Evolutionary conservation across 2,329 filamentous ascomycete species (phyloP), one percentile per base, ranked within the genome.

Genomic region (Aureobasidium sp.): DNA sequence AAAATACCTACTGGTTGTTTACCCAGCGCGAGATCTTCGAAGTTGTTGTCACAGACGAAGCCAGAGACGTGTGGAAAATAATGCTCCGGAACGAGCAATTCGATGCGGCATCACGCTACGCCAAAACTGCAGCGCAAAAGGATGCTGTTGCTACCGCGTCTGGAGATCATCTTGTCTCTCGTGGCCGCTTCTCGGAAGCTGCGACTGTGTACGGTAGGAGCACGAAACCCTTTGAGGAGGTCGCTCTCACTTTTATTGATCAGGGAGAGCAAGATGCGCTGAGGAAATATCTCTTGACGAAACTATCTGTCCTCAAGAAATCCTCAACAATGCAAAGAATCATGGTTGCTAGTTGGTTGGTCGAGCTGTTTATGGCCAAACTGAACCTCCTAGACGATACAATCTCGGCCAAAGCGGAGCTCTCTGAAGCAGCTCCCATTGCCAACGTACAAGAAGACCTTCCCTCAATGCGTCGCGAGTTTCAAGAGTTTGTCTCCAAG

Each of bases 1-100:
- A 97, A 79, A 95, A 93, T 70, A 99, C 94, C 0, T 97, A 93
- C 72, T 99, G 95, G 94, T 82, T 99, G 2, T 96, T 97, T 71
- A 97, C 93, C 0, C 83, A 85, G 0, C 84, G 90, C 62, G 91
- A 96, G 70, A 96, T 99, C 56, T 97, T 91, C 68, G 94, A 99
- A 76, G 88, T 99, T 63, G 89, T 94, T 14, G 88, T 93, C 14
- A 88, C 87, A 48, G 90, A 97, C 62, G 94, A 99, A 73, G 90
- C 92, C 67, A 81, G 94, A 67, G 90, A 97, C 72, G 85, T 97
- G 17, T 99, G 94, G 94, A 90, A 90, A 71, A 90, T 97, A 58
- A 89, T 97, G 85, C 82, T 97, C 63, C 84, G 89, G 69, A 84
- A 87, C 67, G 88, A 95, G 69, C 87, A 94, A 68, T 99, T 96